Evolutionary conservation across 2,329 filamentous ascomycete species (phyloP), one percentile per base, ranked within the genome.

Genomic region (Arthrinium phaeospermum): DNA sequence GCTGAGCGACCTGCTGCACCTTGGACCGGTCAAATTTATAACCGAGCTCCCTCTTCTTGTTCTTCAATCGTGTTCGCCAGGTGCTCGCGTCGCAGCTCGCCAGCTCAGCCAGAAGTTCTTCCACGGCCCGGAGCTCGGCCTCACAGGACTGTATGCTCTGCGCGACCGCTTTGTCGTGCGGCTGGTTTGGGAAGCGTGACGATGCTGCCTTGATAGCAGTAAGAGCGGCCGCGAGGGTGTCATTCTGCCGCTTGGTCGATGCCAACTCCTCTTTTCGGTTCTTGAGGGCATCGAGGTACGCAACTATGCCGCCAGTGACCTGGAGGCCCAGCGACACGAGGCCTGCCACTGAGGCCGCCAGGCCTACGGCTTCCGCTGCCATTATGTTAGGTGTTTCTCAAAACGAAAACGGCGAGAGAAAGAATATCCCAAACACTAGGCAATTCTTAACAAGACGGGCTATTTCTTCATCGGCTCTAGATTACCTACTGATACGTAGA

Each of bases 321-420:
- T 61, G 72, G 24, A 73, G 47, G n/a, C 70, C 67, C 2, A 73
- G 8, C n/a, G 72, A 71, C 14, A 73, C 14, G 30, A 71, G 72
- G 53, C 72, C 72, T 3, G 51, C 51, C 10, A 73, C 51, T 12
- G 72, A 73, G 67, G 70, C 70, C 14, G 72, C 67, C 37, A 73
- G 46, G 24, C 70, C 70, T 24, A 71, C 3, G 16, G 45, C 19
- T 51, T 73, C 72, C 2, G 10, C 19, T n/a, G 34, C 30, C 57
- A 64, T 64, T 22, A 34, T 6, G 44, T 14, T 14, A 14, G 44
- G 4, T 14, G 4, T 16, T 16, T 12, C 16, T 45, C 13, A 2
- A 16, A 4, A 16, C 44, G 3, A 1, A 3, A 45, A 1, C 16
- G 13, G 13, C 44, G 13, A 14, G 3, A 14, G 27, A 4, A 2